Evolutionary conservation across 139 green algal species (phyloP), one percentile per base, ranked within the genome.

Genomic region (Choricystis sp.): DNA sequence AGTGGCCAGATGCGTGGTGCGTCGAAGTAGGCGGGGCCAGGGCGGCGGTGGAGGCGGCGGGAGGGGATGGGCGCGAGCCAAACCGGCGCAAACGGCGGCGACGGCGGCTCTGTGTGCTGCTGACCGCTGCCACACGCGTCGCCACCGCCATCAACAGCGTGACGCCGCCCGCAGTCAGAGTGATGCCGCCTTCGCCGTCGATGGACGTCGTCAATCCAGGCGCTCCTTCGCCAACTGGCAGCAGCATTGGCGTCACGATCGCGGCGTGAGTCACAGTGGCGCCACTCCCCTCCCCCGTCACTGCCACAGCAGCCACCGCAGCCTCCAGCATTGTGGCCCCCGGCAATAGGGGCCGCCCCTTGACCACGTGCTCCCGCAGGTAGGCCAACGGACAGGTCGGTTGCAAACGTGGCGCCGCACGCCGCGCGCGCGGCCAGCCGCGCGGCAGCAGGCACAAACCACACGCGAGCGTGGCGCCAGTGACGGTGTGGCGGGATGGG

Each of bases 241-340:
- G n/a, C n/a, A n/a, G n/a, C n/a, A n/a, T n/a, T n/a, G n/a, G n/a
- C n/a, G 9, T 16, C 40, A 52, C 40, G 9, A 52, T 9, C 40
- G 40, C 40, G 9, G 16, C 40, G 40, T 52, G 9, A 16, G 9
- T 9, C 40, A 16, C 40, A 16, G 9, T 16, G 40, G 9, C 9
- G 9, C 40, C 40, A 16, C 40, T 16, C 9, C 16, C 40, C 40
- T 52, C 40, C 40, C 40, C 40, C 9, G 40, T 16, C 40, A 16
- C 40, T 16, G 9, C 9, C 40, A 9, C 40, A 52, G 40, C 40
- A 9, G 40, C 40, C 40, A 52, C 9, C 9, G 9, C 40, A 16
- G 74, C 56, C 48, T 91, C 84, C 26, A 91, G 61, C 68, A 83
- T 81, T 3, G 64, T 77, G 3, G 84, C 81, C 14, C 75, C 84